A percentile compares a stretch with the other conserved stretches of the same genome.
Conservation (phyloP, 2,329 filamentous ascomycete species). For the Trichoderma hamatum region DNA sequence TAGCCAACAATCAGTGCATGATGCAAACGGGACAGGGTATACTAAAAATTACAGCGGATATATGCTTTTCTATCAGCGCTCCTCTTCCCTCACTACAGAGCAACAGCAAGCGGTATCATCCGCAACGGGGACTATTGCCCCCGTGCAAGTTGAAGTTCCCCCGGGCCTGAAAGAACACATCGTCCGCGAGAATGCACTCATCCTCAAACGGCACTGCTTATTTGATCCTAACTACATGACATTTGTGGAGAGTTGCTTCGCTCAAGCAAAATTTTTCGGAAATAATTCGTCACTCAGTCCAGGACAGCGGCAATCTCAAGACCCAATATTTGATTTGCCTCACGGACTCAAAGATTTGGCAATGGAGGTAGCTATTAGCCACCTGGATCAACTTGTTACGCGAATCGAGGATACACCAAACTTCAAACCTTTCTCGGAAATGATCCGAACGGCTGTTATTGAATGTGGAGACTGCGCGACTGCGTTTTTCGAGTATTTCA, state of each 20-base stretch:
- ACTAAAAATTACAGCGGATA: slow-evolving; percentile 87
- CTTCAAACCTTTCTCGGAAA: slow-evolving; percentile 57
- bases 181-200: slow-evolving; percentile 69
- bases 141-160: slow-evolving; percentile 51
- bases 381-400: slow-evolving; percentile 75
- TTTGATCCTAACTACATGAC: slow-evolving; percentile 71
- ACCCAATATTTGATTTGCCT: not conserved
- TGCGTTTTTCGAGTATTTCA: slow-evolving; percentile 65
- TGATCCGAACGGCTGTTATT: slow-evolving; percentile 52
- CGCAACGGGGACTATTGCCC: slow-evolving; percentile 36
- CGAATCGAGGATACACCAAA: slow-evolving; percentile 70
- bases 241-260: slow-evolving; percentile 67
- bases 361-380: slow-evolving; percentile 60
- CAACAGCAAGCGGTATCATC: slow-evolving; percentile 50
- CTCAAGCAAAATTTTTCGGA: slow-evolving; percentile 55
- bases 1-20: slow-evolving; percentile 56
- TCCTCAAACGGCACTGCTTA: slow-evolving; percentile 77
- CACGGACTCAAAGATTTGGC: slow-evolving; percentile 50
- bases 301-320: not conserved
- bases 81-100: slow-evolving; percentile 62
- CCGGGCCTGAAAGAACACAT: slow-evolving; percentile 61
- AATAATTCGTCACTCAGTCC: slow-evolving; percentile 27
- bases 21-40: slow-evolving; percentile 51
- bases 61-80: slow-evolving; percentile 95
- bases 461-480: slow-evolving; percentile 57